Evolutionary conservation across 1,284 basidiomycete genomes (phyloP).

Genomic region (Microbotryum silenes-acaulis): DNA sequence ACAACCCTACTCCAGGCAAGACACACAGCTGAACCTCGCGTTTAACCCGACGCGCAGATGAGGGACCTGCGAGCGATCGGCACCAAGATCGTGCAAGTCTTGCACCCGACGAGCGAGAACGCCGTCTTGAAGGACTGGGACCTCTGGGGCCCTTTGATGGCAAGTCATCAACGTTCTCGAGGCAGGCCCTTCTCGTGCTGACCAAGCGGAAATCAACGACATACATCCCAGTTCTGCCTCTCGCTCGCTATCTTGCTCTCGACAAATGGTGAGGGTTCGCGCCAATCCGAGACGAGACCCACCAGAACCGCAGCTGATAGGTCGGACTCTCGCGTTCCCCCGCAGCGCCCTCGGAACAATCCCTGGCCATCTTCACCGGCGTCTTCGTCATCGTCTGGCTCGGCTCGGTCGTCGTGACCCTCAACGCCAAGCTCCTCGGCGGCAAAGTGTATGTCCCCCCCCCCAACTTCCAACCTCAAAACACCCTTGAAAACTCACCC

Average conservation of each 20-base stretch:
- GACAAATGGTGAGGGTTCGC: slow-evolving; percentile 57
- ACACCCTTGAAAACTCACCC: neutral
- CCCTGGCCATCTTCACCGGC: slow-evolving; percentile 79
- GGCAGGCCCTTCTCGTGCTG: no score
- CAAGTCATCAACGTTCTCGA: no score
- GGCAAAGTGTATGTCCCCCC: slow-evolving; percentile 67
- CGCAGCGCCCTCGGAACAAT: slow-evolving; percentile 69
- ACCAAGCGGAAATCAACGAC: neutral
- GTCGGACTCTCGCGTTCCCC: neutral
- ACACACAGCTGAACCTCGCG: neutral
- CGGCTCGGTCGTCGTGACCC: slow-evolving; percentile 77
- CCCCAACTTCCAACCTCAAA: neutral
- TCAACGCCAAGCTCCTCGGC: slow-evolving; percentile 92
- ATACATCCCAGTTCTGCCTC: slow-evolving; percentile 52
- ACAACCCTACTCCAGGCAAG: neutral
- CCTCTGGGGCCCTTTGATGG: slow-evolving; percentile 84
- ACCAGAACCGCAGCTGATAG: neutral
- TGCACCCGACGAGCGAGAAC: slow-evolving; percentile 68
- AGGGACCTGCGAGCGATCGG: slow-evolving; percentile 83
- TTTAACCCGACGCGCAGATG: slow-evolving; percentile 39
- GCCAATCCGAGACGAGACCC: neutral
- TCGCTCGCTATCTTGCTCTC: slow-evolving; percentile 78
- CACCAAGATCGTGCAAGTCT: slow-evolving; percentile 80
- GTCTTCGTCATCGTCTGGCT: slow-evolving; percentile 82
- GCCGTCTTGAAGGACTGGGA: slow-evolving; percentile 82